phyloP scores from a whole-genome alignment of 1,284 basidiomycete species.

The Heliocybe sulcata region DNA sequence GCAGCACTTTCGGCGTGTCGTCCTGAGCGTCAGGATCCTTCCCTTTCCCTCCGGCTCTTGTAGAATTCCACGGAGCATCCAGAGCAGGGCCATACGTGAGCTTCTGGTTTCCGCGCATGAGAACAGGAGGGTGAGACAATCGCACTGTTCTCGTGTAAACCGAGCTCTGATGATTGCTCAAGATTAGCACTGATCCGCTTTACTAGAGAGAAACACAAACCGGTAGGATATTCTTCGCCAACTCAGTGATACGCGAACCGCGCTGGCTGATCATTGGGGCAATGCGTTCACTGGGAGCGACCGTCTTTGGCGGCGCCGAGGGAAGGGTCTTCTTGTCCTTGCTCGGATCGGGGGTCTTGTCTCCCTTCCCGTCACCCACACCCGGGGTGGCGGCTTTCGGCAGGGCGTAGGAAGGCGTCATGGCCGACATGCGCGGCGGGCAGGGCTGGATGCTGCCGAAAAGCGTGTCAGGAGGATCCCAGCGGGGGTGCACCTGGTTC shows the following conservation, averaged over 20 bases:
- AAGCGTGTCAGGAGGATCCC: slow-evolving; percentile 60
- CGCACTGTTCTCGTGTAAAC: slow-evolving; percentile 57
- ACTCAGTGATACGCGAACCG: slow-evolving; percentile 48
- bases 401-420: slow-evolving; percentile 49
- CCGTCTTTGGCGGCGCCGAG: slow-evolving; percentile 39
- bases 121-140: slow-evolving; percentile 52
- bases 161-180: slow-evolving; percentile 28
- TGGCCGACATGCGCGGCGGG: slow-evolving; percentile 45
- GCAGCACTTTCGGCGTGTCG: slow-evolving; percentile 31
- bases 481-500: slow-evolving; percentile 48
- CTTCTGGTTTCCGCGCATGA: slow-evolving; percentile 47
- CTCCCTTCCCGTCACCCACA: slow-evolving; percentile 15
- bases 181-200: background rate
- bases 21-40: slow-evolving; percentile 15
- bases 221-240: slow-evolving; percentile 53
- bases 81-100: slow-evolving; percentile 55
- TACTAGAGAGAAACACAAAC: slow-evolving; percentile 36
- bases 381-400: slow-evolving; percentile 20
- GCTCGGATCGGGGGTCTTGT: slow-evolving; percentile 24
- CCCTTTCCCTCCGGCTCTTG: slow-evolving; percentile 23
- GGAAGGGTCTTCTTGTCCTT: slow-evolving; percentile 44
- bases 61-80: slow-evolving; percentile 61
- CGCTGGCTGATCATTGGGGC: slow-evolving; percentile 45
- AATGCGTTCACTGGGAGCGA: slow-evolving; percentile 45
- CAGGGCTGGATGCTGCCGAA: slow-evolving; percentile 49